phyloP scores from a whole-genome alignment of 768 basidiomycete species.

The Kwoniella sp. region DNA sequence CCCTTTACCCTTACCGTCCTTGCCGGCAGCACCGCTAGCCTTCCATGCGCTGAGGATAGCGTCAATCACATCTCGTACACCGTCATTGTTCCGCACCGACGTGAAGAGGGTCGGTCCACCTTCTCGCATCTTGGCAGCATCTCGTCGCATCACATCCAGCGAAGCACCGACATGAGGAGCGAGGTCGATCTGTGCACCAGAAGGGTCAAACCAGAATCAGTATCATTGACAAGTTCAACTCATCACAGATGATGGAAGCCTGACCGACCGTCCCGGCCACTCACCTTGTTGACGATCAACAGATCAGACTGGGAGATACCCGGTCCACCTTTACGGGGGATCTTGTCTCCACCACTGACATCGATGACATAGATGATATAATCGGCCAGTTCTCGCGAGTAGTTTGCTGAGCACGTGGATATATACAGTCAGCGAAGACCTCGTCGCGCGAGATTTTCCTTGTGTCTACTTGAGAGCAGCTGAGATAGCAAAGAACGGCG shows the following conservation, averaged over 20 bases:
- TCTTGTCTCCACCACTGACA: slow-evolving; percentile 86
- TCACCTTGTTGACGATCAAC: slow-evolving; percentile 89
- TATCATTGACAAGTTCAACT: too few species aligned
- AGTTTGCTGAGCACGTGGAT: slow-evolving; percentile 66
- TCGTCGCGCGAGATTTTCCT: neutral
- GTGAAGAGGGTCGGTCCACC: slow-evolving; percentile 91
- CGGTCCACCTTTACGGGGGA: slow-evolving; percentile 95
- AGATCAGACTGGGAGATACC: slow-evolving; percentile 92
- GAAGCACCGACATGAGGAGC: slow-evolving; percentile 91
- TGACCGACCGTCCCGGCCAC: too few species aligned
- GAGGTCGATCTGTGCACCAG: slow-evolving; percentile 83
- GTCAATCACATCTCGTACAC: slow-evolving; percentile 77
- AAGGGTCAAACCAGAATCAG: too few species aligned
- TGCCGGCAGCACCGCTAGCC: slow-evolving; percentile 57
- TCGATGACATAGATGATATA: slow-evolving; percentile 73
- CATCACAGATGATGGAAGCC: too few species aligned
- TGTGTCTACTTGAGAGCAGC: neutral
- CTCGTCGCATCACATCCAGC: slow-evolving; percentile 89
- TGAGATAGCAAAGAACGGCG: too few species aligned
- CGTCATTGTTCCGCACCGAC: slow-evolving; percentile 74
- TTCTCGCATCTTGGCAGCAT: slow-evolving; percentile 90
- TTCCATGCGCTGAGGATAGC: slow-evolving; percentile 88
- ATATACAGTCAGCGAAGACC: neutral
- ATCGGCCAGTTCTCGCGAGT: slow-evolving; percentile 92
- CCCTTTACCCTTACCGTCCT: slow-evolving; percentile 43